These are phyloP conservation scores for Rosa rugosa DNA, from an alignment of 306 rosid genomes.

Conservation along the genomic window DNA sequence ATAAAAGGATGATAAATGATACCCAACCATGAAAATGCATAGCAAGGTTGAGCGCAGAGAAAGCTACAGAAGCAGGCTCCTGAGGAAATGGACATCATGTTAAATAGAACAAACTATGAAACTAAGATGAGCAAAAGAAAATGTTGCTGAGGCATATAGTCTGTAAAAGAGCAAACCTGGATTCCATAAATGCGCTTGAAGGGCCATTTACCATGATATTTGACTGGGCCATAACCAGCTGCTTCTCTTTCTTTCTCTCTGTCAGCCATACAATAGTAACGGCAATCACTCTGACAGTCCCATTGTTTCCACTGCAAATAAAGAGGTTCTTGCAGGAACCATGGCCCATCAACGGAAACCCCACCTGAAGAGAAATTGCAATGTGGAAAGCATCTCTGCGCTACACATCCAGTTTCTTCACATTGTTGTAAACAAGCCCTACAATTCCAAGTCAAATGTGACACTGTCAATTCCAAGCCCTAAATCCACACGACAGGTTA, in stretches of 20 bases:
- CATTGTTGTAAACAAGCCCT: slow-evolving; percentile 67
- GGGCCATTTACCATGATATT: slow-evolving; percentile 90
- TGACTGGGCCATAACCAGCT: slow-evolving; percentile 44
- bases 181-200: slow-evolving; percentile 61
- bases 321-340: slow-evolving; percentile 59
- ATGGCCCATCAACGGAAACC: slow-evolving; percentile 32
- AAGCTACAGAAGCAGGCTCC: slow-evolving; percentile 79
- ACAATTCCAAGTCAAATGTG: slow-evolving; percentile 17
- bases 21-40: slow-evolving; percentile 79
- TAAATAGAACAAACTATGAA: slow-evolving; percentile 20
- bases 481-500: slow-evolving; percentile 3
- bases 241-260: slow-evolving; percentile 60
- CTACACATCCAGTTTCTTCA: slow-evolving; percentile 63
- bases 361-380: slow-evolving; percentile 53
- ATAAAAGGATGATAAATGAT: slow-evolving; percentile 54
- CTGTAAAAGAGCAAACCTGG: slow-evolving; percentile 52
- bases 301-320: slow-evolving; percentile 60
- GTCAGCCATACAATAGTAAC: slow-evolving; percentile 66
- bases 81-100: slow-evolving; percentile 31
- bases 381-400: slow-evolving; percentile 53
- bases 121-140: slow-evolving; percentile 14
- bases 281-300: slow-evolving; percentile 68
- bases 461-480: background rate
- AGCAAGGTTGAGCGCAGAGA: slow-evolving; percentile 69
- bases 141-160: slow-evolving; percentile 4